phyloP scores from a whole-genome alignment of 78 protist genomes.

The Emiliania huxleyi region DNA sequence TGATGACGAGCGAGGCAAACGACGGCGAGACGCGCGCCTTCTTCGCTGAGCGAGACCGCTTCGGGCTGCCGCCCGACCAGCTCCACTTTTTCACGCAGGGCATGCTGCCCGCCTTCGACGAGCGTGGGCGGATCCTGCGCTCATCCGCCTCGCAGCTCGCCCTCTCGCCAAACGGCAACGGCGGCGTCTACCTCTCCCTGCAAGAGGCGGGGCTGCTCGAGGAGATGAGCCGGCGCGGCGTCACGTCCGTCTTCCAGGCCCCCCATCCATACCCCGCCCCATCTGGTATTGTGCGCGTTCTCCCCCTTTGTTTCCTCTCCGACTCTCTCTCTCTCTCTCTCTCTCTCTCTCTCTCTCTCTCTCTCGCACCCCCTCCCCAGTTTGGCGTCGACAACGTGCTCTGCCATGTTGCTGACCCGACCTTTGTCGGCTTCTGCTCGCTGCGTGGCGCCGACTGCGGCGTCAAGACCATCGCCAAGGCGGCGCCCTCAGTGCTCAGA shows the following conservation, averaged over 20 bases:
- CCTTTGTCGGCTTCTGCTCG: conserved; percentile 35
- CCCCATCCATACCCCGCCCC: no score
- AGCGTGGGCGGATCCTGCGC: neutral
- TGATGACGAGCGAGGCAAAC: conserved; percentile 46
- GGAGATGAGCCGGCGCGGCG: neutral
- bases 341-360: no score
- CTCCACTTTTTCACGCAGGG: conserved; percentile 43
- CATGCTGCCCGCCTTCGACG: conserved; percentile 28
- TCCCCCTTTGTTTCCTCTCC: no score
- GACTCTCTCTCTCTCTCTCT: no score
- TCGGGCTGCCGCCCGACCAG: conserved; percentile 22
- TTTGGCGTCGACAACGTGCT: conserved; percentile 17
- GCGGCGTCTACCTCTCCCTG: conserved; percentile 36
- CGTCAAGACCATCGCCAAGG: conserved; percentile 15
- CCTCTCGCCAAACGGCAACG: conserved; percentile 64
- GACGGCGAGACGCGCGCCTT: conserved; percentile 33
- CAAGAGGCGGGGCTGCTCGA: neutral
- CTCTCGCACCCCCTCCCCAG: no score
- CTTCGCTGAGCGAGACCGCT: neutral
- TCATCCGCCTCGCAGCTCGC: neutral
- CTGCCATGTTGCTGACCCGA: conserved; percentile 43
- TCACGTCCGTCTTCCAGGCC: neutral
- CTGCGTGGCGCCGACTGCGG: neutral
- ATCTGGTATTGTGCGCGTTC: no score
- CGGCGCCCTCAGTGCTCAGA: no score